Evolutionary conservation across 352 stramenopile genomes (phyloP).

Genomic region (Globisporangium emineosum): DNA sequence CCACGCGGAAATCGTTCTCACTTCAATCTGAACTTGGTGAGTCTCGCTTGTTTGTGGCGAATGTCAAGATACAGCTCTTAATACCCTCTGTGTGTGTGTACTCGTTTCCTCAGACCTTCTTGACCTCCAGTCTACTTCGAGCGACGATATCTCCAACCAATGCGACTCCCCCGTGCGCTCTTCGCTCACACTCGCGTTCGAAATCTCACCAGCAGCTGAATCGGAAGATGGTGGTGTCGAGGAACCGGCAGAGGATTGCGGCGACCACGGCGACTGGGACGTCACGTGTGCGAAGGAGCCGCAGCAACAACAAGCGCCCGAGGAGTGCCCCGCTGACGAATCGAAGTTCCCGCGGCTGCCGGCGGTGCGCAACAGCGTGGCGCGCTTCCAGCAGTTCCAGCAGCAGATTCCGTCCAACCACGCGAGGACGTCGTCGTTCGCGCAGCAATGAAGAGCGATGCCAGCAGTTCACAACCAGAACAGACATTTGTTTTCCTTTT

Average conservation of each 20-base stretch:
- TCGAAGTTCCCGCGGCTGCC: slow-evolving; percentile 7
- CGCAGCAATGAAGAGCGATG: background rate
- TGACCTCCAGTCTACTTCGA: slow-evolving; percentile 23
- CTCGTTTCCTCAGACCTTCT: slow-evolving; percentile 11
- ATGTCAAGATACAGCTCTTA: too few relatives aligned
- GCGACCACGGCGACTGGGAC: slow-evolving; percentile 14
- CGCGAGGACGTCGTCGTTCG: slow-evolving; percentile 10
- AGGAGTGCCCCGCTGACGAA: slow-evolving; percentile 18
- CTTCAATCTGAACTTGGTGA: slow-evolving; percentile 8
- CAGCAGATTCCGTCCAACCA: slow-evolving; percentile 51
- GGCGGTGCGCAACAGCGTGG: slow-evolving; percentile 23
- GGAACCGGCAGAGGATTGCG: background rate
- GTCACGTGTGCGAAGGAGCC: slow-evolving; percentile 10
- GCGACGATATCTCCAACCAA: slow-evolving; percentile 43
- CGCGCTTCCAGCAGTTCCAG: slow-evolving; percentile 46
- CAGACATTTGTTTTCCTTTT: too few relatives aligned
- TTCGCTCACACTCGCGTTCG: background rate
- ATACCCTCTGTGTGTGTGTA: too few relatives aligned
- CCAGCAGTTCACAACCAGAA: slow-evolving; percentile 1
- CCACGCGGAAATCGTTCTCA: background rate
- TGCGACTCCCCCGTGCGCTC: slow-evolving; percentile 30
- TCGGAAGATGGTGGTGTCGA: background rate
- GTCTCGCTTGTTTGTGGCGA: background rate
- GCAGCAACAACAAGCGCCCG: slow-evolving; percentile 15
- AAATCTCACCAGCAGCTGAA: background rate